Conservation (phyloP, 768 basidiomycete species). For the Lactifluus piperatus region DNA sequence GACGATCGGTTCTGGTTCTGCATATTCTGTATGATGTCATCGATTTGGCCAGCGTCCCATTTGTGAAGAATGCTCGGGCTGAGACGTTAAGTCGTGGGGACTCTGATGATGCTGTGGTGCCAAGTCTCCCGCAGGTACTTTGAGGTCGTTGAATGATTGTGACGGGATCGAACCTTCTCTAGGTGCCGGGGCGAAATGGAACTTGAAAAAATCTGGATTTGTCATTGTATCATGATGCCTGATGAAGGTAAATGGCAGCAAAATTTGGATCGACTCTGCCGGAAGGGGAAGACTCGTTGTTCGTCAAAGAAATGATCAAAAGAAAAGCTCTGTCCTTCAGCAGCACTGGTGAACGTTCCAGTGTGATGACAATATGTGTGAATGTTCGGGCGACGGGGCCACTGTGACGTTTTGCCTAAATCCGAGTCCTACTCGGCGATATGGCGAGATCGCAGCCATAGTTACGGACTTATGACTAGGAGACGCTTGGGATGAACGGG, state of each 20-base stretch:
- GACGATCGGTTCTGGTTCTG: neutral
- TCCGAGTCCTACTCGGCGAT: too few species aligned
- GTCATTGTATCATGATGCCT: neutral
- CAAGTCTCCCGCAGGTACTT: neutral
- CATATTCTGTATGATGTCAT: conserved; percentile 1
- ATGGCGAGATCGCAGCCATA: too few species aligned
- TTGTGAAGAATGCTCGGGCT: neutral
- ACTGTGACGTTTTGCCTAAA: too few species aligned
- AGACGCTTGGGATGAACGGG: too few species aligned
- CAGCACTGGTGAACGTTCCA: too few species aligned
- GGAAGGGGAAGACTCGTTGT: too few species aligned
- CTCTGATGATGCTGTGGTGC: neutral
- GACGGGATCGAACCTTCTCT: neutral
- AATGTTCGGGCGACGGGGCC: too few species aligned
- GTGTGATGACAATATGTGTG: too few species aligned
- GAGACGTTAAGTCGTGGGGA: neutral
- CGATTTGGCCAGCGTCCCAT: conserved; percentile 6
- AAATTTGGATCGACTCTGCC: neutral
- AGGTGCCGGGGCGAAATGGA: neutral
- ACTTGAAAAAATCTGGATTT: neutral
- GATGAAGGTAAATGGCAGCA: conserved; percentile 9
- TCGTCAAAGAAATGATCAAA: too few species aligned
- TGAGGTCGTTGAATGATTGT: neutral
- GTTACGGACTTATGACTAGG: too few species aligned
- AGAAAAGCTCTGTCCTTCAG: too few species aligned